phyloP scores from a whole-genome alignment of 1,284 basidiomycete genomes.

The Rhodotorula sp. region DNA sequence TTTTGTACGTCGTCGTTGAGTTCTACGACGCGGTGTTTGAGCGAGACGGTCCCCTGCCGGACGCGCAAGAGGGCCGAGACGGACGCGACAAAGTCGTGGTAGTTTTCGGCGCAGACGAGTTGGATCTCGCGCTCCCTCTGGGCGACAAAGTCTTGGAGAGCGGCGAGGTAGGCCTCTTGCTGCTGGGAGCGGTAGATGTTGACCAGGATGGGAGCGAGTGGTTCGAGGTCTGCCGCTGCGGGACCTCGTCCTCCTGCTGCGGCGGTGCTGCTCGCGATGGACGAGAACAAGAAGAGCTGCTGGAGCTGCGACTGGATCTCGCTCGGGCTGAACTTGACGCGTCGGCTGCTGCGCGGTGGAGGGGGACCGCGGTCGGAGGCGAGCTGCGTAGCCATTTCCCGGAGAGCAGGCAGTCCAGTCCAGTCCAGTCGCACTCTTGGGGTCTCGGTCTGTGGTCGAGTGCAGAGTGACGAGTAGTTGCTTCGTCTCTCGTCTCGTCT shows the following conservation, averaged over 20 bases:
- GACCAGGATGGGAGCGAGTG: constrained; percentile 78
- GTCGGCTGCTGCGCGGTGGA: not conserved
- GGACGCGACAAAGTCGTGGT: constrained; percentile 95
- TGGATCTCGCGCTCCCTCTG: constrained; percentile 96
- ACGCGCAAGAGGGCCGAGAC: constrained; percentile 93
- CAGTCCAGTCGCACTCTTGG: too few relatives aligned
- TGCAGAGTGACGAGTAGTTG: too few relatives aligned
- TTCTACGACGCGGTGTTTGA: constrained; percentile 58
- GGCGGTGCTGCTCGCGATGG: constrained; percentile 42
- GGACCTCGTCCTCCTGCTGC: too few relatives aligned
- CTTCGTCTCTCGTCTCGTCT: too few relatives aligned
- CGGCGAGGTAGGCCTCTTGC: constrained; percentile 85
- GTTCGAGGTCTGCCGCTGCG: constrained; percentile 63
- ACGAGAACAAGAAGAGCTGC: constrained; percentile 78
- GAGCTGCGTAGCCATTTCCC: too few relatives aligned
- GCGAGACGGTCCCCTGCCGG: constrained; percentile 63
- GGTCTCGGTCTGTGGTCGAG: too few relatives aligned
- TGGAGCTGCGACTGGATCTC: constrained; percentile 77
- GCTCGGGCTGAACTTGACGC: constrained; percentile 67
- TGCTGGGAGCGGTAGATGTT: constrained; percentile 80
- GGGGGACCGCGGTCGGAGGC: too few relatives aligned
- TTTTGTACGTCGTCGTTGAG: constrained; percentile 59
- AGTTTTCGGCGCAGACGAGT: constrained; percentile 90
- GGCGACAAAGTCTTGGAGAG: constrained; percentile 79
- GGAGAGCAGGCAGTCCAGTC: too few relatives aligned